Evolutionary conservation across 2,329 filamentous ascomycete species (phyloP).

Genomic region (Cercospora sojina): DNA sequence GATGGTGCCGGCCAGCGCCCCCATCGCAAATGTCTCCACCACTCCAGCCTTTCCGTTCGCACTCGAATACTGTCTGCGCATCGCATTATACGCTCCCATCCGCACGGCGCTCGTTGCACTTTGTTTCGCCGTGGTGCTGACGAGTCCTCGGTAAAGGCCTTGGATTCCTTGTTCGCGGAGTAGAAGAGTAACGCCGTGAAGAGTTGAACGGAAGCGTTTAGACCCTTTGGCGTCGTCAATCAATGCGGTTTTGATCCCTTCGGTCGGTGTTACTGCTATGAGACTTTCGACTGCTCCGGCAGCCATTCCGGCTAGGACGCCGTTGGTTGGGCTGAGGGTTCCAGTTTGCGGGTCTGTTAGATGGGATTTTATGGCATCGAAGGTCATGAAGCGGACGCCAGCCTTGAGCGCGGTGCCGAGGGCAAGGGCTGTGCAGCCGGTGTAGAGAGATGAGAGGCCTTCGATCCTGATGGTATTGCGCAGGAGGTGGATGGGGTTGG

Average conservation of each 20-base stretch:
- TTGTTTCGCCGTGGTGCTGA: slow-evolving; percentile 51
- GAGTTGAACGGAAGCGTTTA: slow-evolving; percentile 27
- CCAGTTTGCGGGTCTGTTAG: slow-evolving; percentile 34
- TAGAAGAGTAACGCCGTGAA: slow-evolving; percentile 8
- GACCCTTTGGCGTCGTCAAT: slow-evolving; percentile 36
- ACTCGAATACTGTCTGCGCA: slow-evolving; percentile 40
- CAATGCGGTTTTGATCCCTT: slow-evolving; percentile 38
- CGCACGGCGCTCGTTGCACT: slow-evolving; percentile 50
- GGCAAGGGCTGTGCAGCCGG: slow-evolving; percentile 35
- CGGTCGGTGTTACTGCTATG: slow-evolving; percentile 36
- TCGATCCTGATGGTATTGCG: slow-evolving; percentile 26
- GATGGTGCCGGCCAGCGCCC: slow-evolving; percentile 35
- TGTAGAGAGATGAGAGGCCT: slow-evolving; percentile 36
- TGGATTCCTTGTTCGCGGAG: slow-evolving; percentile 44
- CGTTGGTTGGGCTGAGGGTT: slow-evolving; percentile 30
- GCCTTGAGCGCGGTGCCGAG: slow-evolving; percentile 37
- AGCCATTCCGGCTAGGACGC: slow-evolving; percentile 34
- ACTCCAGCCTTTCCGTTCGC: slow-evolving; percentile 21
- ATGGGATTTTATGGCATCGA: slow-evolving; percentile 33
- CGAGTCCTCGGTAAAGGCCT: slow-evolving; percentile 48
- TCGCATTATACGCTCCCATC: slow-evolving; percentile 52
- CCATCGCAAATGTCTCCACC: slow-evolving; percentile 32
- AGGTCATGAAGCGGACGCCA: slow-evolving; percentile 37
- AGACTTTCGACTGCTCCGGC: slow-evolving; percentile 35
- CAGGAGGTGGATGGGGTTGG: slow-evolving; percentile 33